Evolutionary conservation across 306 rosid genomes (phyloP).

Genomic region (Pyrus betulifolia): DNA sequence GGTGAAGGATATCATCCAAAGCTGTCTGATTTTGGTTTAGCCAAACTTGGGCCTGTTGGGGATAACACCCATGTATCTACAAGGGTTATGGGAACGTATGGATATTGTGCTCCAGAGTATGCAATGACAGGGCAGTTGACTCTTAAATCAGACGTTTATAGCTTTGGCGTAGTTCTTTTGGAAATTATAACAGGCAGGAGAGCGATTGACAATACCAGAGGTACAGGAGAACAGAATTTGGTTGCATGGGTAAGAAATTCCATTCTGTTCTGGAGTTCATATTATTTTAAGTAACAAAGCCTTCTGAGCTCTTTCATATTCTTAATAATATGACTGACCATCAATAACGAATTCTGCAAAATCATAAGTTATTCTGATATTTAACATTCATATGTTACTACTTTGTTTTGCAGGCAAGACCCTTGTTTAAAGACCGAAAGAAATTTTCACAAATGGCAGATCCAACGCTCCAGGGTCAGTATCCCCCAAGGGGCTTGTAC

Average conservation of each 20-base stretch:
- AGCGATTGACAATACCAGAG: slow-evolving; percentile 70
- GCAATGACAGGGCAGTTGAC: slow-evolving; percentile 92
- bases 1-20: slow-evolving; percentile 78
- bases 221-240: slow-evolving; percentile 81
- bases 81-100: slow-evolving; percentile 95
- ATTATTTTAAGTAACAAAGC: not conserved
- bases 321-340: not conserved
- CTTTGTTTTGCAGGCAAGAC: slow-evolving; percentile 59
- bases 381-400: not conserved
- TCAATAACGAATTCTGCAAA: not conserved
- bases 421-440: slow-evolving; percentile 59
- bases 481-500: slow-evolving; percentile 73
- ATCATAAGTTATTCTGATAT: not conserved
- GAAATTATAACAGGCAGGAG: slow-evolving; percentile 92
- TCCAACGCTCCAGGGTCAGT: slow-evolving; percentile 80
- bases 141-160: slow-evolving; percentile 87
- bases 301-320: not conserved
- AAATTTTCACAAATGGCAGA: slow-evolving; percentile 71
- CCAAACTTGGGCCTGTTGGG: slow-evolving; percentile 94
- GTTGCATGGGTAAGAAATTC: slow-evolving; percentile 80
- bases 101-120: slow-evolving; percentile 94
- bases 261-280: not conserved
- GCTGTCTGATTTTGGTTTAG: slow-evolving; percentile 89
- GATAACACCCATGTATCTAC: slow-evolving; percentile 88
- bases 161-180: slow-evolving; percentile 91